Evolutionary conservation across 2,329 filamentous ascomycete genomes (phyloP), one percentile per base, ranked within the genome.

Genomic region (Diplocarpon mali): DNA sequence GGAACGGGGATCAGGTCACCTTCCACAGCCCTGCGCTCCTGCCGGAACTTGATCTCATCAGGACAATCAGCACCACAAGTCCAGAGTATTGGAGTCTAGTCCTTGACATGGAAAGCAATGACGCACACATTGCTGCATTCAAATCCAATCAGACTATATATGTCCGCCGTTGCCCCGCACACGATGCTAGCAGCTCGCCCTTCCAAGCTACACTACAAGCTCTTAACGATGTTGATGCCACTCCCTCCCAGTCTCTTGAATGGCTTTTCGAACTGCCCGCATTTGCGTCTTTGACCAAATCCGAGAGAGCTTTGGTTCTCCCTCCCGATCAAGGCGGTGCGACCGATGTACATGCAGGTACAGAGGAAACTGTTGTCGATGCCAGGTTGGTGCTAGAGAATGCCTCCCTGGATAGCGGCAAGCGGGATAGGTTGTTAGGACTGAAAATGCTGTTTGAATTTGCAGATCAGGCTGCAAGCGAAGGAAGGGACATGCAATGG

Each of bases 1-100:
- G 58, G 10, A 54, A 48, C 27, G 55, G 55, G 4, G 46, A 52
- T 30, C 39, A 52, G 15, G 49, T 47, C 8, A 44, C 54, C 35
- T 49, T 52, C 12, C 58, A 61, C 15, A 64, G 63, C 2, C 65
- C 65, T 34, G 65, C 62, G 45, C 57, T 66, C 6, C 45, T 67
- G 10, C 64, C 75, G 0, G 72, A 76, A 44, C 57, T 78, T 3
- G 58, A 67, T 34, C 64, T 63, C 20, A 69, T 78, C 35, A 60
- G 63, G 11, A 64, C 61, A 4, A 63, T 79, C 10, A 64, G 67
- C 35, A 78, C 75, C 3, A 16, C 62, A 7, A 69, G 72, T 42
- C 66, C 72, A 5, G 72, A 78, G 36, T 80, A 81, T 63, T 85
- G 82, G 82, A 75, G 73, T n/a, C 69, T 83, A 2, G 74, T 72